Evolutionary conservation across 1,139 yeast genomes (phyloP), one percentile per base, ranked within the genome.

Genomic region (Suzukiozyma palmioleophila): DNA sequence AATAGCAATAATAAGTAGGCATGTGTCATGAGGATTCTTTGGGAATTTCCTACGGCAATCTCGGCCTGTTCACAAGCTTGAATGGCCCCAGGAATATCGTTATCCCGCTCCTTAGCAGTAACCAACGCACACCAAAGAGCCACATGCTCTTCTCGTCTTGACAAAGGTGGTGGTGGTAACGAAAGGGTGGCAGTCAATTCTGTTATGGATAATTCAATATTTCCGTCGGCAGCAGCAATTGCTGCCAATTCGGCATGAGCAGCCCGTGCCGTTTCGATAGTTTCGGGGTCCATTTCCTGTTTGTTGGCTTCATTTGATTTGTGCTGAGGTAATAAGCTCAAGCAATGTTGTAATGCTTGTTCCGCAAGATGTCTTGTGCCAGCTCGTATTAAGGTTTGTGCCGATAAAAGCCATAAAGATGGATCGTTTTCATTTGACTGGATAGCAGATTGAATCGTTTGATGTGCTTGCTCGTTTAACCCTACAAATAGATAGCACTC

Each of bases 241-340:
- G 76, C 72, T 0, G 79, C 81, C 40, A 77, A 56, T 47, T 75
- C 79, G 3, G 77, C 71, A 53, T 76, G 81, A 3, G 75, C 73
- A 18, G 72, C 66, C 41, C 80, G 59, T 0, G 78, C 75, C 2
- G 74, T 64, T 42, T 74, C 77, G 21, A 73, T 55, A 18, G 52
- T 40, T n/a, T 61, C 62, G 3, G 14, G 10, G 4, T 28, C 31
- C n/a, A 14, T 8, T 6, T 25, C 29, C 3, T n/a, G 13, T 6
- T 8, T 6, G 10, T 12, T 14, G n/a, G 18, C 30, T 4, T 6
- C 10, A 11, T 33, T 33, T 12, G 26, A 25, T 4, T 28, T n/a
- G 5, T 33, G 4, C 14, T 10, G n/a, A 0, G 73, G 65, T 35
- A 74, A 55, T 16, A 69, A 57, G 25, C 66, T 57, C 31, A 76